Conservation (phyloP, 345 rosid species). For the Salix exigua region DNA sequence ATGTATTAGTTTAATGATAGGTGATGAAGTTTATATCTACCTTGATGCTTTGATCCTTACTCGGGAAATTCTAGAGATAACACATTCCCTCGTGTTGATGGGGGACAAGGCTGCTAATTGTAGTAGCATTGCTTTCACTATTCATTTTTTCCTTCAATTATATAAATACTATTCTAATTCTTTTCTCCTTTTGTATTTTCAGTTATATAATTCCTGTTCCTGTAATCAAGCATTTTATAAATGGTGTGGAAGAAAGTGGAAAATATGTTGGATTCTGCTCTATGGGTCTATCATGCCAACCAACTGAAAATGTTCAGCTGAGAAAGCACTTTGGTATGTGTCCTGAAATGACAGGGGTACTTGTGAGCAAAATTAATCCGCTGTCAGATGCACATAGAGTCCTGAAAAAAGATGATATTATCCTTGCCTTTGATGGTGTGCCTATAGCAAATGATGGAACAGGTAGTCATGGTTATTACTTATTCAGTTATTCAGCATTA, state of each 20-base stretch:
- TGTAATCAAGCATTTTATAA: constrained; percentile 70
- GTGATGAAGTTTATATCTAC: not conserved
- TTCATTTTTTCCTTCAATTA: not conserved
- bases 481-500: not conserved
- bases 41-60: not conserved
- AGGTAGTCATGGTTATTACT: constrained; percentile 34
- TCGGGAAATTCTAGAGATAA: not conserved
- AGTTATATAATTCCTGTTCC: constrained; percentile 90
- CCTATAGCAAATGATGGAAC: constrained; percentile 89
- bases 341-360: constrained; percentile 74
- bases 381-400: constrained; percentile 52
- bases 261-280: constrained; percentile 76
- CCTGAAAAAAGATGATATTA: constrained; percentile 71
- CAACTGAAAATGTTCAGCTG: constrained; percentile 74
- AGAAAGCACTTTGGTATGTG: constrained; percentile 58
- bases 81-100: not conserved
- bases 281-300: constrained; percentile 78
- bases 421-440: constrained; percentile 74
- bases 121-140: not conserved
- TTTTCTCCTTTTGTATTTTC: constrained; percentile 21
- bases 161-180: constrained; percentile 8
- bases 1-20: not conserved
- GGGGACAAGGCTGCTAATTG: not conserved
- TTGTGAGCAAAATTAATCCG: constrained; percentile 78
- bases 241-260: constrained; percentile 66